A percentile compares a stretch with the other conserved stretches of the same genome.
phyloP scores from a whole-genome alignment of 2,329 filamentous ascomycete genomes.

The Aspergillus fumigatus region DNA sequence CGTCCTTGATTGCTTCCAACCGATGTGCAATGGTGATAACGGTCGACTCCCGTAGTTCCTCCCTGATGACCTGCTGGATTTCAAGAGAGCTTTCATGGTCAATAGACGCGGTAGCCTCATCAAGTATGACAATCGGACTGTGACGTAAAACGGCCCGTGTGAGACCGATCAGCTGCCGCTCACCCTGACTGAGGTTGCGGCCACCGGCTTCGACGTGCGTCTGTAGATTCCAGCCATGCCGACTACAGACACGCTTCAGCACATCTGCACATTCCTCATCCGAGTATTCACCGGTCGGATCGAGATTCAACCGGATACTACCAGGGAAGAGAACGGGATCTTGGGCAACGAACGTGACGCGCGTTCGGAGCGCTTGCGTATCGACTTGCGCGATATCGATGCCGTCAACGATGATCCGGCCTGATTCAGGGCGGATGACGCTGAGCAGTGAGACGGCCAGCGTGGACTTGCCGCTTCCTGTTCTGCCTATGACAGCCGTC shows the following conservation, averaged over 20 bases:
- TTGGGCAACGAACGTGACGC: conserved; percentile 64
- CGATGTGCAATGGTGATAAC: conserved; percentile 64
- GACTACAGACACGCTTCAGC: conserved; percentile 50
- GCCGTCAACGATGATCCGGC: conserved; percentile 56
- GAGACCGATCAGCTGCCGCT: conserved; percentile 61
- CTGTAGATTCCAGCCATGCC: conserved; percentile 53
- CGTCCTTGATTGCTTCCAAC: conserved; percentile 57
- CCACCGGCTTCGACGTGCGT: conserved; percentile 58
- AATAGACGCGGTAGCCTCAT: conserved; percentile 63
- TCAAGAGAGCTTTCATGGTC: conserved; percentile 57
- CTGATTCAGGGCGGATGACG: conserved; percentile 50
- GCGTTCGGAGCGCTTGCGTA: conserved; percentile 55
- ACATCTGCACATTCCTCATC: conserved; percentile 53
- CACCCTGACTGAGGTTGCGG: conserved; percentile 60
- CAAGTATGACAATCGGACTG: conserved; percentile 60
- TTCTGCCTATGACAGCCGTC: conserved; percentile 75
- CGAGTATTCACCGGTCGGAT: conserved; percentile 55
- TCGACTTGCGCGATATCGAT: conserved; percentile 58
- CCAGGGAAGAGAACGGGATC: conserved; percentile 64
- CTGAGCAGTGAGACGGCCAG: conserved; percentile 60
- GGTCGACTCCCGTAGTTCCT: conserved; percentile 42
- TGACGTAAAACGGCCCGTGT: conserved; percentile 58
- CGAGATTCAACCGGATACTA: conserved; percentile 58
- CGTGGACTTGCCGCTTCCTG: conserved; percentile 77
- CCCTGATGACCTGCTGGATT: conserved; percentile 34